These are phyloP conservation scores for Candida sithepensis DNA, from an alignment of 805 yeast species.

Conservation along the genomic window DNA sequence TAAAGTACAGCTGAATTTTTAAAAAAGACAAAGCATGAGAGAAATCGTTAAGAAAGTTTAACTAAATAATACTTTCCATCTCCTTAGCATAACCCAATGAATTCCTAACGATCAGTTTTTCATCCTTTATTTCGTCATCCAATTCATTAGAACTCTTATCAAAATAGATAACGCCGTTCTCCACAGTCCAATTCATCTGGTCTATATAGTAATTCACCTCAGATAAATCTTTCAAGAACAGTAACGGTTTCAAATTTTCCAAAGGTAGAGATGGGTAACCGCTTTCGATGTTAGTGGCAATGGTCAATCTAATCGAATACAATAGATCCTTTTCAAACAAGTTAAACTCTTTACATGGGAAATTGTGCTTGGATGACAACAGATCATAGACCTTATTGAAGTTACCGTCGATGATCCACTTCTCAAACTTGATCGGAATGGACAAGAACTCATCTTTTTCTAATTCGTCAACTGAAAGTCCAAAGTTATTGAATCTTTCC, in stretches of 20 bases:
- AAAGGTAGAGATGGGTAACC: slow-evolving; percentile 76
- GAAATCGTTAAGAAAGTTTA: not conserved
- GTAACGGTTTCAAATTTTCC: slow-evolving; percentile 74
- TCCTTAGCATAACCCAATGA: slow-evolving; percentile 86
- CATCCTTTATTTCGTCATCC: slow-evolving; percentile 34
- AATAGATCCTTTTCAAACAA: slow-evolving; percentile 73
- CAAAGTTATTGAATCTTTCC: slow-evolving; percentile 59
- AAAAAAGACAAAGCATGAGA: not conserved
- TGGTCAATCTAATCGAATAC: slow-evolving; percentile 78
- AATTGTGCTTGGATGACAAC: slow-evolving; percentile 44
- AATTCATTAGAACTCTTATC: slow-evolving; percentile 24
- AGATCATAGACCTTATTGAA: slow-evolving; percentile 88
- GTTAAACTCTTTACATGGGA: slow-evolving; percentile 71
- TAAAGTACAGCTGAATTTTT: not conserved
- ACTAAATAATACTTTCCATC: slow-evolving; percentile 82
- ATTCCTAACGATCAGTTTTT: slow-evolving; percentile 55
- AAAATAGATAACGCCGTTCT: slow-evolving; percentile 48
- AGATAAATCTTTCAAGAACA: slow-evolving; percentile 55
- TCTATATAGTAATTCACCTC: slow-evolving; percentile 55
- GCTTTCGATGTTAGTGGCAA: slow-evolving; percentile 76
- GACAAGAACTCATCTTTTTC: slow-evolving; percentile 70
- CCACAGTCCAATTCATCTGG: slow-evolving; percentile 56
- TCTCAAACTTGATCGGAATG: slow-evolving; percentile 86
- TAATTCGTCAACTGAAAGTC: slow-evolving; percentile 39
- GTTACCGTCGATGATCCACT: slow-evolving; percentile 94